phyloP scores from a whole-genome alignment of 2,329 filamentous ascomycete genomes.

The Neofusicoccum sp. region DNA sequence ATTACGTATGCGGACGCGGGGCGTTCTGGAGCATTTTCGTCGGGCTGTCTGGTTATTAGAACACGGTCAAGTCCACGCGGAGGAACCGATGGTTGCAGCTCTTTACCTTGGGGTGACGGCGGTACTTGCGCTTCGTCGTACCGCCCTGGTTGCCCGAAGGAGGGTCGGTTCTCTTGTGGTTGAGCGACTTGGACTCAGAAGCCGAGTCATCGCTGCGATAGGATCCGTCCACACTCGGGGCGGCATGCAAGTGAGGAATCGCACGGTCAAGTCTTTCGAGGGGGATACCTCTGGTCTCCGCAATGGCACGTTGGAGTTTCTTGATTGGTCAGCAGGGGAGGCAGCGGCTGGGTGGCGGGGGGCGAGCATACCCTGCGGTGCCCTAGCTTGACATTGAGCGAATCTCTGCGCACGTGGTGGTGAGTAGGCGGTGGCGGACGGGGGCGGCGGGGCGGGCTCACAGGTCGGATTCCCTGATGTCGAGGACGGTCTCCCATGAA shows the following conservation, averaged over 20 bases:
- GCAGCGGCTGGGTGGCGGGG: not conserved
- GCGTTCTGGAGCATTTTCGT: slow-evolving; percentile 76
- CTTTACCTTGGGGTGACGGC: slow-evolving; percentile 71
- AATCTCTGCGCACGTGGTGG: slow-evolving; percentile 52
- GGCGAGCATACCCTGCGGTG: slow-evolving; percentile 66
- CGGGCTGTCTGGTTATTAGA: slow-evolving; percentile 52
- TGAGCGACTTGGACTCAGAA: slow-evolving; percentile 47
- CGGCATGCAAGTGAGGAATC: slow-evolving; percentile 3
- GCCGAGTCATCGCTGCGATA: slow-evolving; percentile 56
- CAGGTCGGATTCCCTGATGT: slow-evolving; percentile 83
- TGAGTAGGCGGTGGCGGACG: slow-evolving; percentile 15
- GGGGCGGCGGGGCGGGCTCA: slow-evolving; percentile 41
- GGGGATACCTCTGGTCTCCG: slow-evolving; percentile 62
- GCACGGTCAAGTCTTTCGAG: slow-evolving; percentile 22
- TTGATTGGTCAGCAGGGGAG: slow-evolving; percentile 31
- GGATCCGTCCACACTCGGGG: slow-evolving; percentile 50
- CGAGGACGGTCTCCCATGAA: slow-evolving; percentile 77
- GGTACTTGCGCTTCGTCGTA: slow-evolving; percentile 67
- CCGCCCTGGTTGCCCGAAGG: slow-evolving; percentile 30
- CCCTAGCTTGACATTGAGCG: slow-evolving; percentile 73
- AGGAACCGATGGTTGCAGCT: slow-evolving; percentile 21
- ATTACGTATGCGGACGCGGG: slow-evolving; percentile 81
- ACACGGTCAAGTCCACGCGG: not conserved
- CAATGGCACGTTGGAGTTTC: slow-evolving; percentile 83
- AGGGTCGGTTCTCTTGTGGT: slow-evolving; percentile 41